These are phyloP conservation scores for Eragrostis curvula DNA, from an alignment of 176 grass and related monocot genomes.

Conservation along the genomic window DNA sequence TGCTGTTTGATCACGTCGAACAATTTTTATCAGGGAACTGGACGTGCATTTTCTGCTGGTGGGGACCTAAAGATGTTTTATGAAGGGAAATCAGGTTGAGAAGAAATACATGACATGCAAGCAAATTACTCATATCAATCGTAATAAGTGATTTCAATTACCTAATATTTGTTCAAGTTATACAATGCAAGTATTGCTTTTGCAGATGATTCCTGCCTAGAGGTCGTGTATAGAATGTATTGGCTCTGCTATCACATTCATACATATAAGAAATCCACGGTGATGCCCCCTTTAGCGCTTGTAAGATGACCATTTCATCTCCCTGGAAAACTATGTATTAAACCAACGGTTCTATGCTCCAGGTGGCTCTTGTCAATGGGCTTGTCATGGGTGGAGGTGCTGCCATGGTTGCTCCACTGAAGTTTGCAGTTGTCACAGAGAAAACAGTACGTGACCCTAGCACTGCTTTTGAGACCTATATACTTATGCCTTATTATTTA, in stretches of 20 bases:
- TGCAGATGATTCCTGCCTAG: constrained; percentile 87
- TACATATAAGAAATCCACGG: constrained; percentile 87
- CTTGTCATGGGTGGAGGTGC: constrained; percentile 96
- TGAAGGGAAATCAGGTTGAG: constrained; percentile 80
- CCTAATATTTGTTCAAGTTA: not conserved
- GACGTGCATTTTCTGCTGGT: constrained; percentile 90
- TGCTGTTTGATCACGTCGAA: constrained; percentile 30
- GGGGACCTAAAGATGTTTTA: constrained; percentile 99
- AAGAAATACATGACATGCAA: not conserved
- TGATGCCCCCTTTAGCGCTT: constrained; percentile 29
- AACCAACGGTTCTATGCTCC: not conserved
- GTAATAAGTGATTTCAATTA: not conserved
- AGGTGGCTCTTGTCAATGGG: constrained; percentile 93
- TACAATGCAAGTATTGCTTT: constrained; percentile 12
- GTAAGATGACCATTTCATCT: not conserved
- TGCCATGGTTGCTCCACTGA: constrained; percentile 73
- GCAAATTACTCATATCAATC: not conserved
- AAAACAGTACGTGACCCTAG: constrained; percentile 62
- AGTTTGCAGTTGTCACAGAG: constrained; percentile 81
- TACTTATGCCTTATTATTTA: not conserved
- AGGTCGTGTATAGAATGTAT: constrained; percentile 98
- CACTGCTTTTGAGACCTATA: not conserved
- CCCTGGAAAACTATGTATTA: not conserved
- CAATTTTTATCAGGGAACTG: constrained; percentile 83
- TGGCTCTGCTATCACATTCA: constrained; percentile 98